A percentile compares a stretch with the other conserved stretches of the same genome.
phyloP scores from a whole-genome alignment of 108 stramenopile species.

The Parietichytrium sp. region DNA sequence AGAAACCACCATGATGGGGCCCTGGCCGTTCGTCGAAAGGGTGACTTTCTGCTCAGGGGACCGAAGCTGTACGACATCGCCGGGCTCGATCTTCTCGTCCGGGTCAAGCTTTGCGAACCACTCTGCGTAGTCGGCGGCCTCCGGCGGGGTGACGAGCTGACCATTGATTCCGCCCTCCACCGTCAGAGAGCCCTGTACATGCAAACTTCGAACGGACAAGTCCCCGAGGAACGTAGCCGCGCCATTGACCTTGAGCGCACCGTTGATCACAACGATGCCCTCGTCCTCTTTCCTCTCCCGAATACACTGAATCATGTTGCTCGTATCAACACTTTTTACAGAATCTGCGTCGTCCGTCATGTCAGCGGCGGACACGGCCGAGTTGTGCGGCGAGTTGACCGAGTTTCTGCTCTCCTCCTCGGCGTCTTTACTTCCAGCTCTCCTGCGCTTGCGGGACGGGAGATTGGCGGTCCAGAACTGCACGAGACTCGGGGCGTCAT shows the following conservation, averaged over 20 bases:
- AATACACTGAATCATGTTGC: neutral
- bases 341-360: too few species aligned
- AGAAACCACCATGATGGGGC: neutral
- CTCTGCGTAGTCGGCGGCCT: constrained; percentile 38
- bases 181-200: neutral
- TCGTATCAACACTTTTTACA: too few species aligned
- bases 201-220: neutral
- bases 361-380: too few species aligned
- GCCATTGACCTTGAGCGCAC: neutral
- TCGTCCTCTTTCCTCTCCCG: neutral
- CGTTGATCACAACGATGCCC: neutral
- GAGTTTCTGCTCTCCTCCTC: too few species aligned
- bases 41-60: neutral
- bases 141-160: neutral
- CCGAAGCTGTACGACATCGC: neutral
- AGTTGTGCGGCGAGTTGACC: too few species aligned
- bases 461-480: neutral
- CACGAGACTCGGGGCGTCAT: neutral
- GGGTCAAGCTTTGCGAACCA: constrained; percentile 17
- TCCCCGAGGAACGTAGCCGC: neutral
- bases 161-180: constrained; percentile 33
- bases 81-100: neutral
- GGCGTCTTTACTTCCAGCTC: too few species aligned
- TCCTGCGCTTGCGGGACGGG: too few species aligned
- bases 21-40: neutral